These are phyloP conservation scores for Lactarius hengduanensis DNA, from an alignment of 768 basidiomycete species.

Conservation along the genomic window DNA sequence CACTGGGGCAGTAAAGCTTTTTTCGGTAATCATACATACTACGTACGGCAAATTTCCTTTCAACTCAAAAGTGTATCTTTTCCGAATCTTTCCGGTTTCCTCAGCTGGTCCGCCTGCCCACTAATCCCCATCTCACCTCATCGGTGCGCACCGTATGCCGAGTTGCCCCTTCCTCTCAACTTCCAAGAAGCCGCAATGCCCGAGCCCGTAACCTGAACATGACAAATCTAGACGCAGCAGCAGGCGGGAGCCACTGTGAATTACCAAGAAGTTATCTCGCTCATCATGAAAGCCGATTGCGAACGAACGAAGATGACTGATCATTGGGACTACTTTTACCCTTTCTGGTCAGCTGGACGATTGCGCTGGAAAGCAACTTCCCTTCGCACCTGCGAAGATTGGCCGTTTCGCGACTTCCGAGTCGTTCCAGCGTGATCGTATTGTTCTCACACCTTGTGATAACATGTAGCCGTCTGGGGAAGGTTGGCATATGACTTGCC, in stretches of 20 bases:
- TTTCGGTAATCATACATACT: constrained; percentile 1
- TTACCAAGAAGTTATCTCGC: background rate
- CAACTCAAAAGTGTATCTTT: background rate
- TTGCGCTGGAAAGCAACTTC: constrained; percentile 2
- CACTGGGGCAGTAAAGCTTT: constrained; percentile 45
- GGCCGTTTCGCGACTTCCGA: constrained; percentile 12
- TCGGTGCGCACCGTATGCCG: background rate
- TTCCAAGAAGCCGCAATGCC: background rate
- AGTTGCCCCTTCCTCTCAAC: background rate
- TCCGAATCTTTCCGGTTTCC: background rate
- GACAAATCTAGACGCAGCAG: constrained; percentile 1
- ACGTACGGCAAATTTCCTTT: background rate
- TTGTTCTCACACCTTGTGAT: constrained; percentile 6
- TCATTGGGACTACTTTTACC: background rate
- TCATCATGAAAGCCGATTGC: background rate
- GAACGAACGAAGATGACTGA: background rate
- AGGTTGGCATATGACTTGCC: constrained; percentile 14
- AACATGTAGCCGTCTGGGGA: constrained; percentile 19
- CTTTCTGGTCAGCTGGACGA: background rate
- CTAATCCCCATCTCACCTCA: background rate
- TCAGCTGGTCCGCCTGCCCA: background rate
- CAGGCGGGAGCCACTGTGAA: background rate
- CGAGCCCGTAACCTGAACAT: constrained; percentile 3
- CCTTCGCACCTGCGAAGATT: constrained; percentile 5
- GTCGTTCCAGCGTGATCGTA: constrained; percentile 10